These are phyloP conservation scores for Omphalotus guepiniiformis DNA, from an alignment of 768 basidiomycete species.

Conservation along the genomic window DNA sequence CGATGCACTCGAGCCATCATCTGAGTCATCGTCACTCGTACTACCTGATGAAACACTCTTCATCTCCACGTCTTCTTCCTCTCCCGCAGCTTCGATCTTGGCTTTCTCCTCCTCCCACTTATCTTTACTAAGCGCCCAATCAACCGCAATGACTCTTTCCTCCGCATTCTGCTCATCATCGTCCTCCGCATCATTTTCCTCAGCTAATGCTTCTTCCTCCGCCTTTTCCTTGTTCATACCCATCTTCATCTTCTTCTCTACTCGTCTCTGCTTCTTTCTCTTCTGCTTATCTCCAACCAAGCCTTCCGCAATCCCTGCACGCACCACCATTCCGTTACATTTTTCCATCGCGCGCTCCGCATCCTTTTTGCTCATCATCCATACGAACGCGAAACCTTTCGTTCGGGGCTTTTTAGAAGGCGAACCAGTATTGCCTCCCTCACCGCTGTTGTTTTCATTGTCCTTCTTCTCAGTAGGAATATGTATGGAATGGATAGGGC, in stretches of 20 bases:
- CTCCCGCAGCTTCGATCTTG: slow-evolving; percentile 40
- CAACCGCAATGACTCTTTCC: slow-evolving; percentile 79
- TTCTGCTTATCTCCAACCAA: slow-evolving; percentile 63
- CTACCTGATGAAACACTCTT: slow-evolving; percentile 21
- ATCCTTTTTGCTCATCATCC: slow-evolving; percentile 84
- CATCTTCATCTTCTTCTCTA: slow-evolving; percentile 45
- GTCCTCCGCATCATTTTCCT: slow-evolving; percentile 34
- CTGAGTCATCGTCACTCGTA: slow-evolving; percentile 39
- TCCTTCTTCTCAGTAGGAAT: slow-evolving; percentile 51
- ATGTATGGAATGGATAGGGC: slow-evolving; percentile 81
- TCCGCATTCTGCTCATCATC: slow-evolving; percentile 30
- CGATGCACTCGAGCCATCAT: slow-evolving; percentile 26
- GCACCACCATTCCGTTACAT: slow-evolving; percentile 71
- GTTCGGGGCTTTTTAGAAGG: slow-evolving; percentile 30
- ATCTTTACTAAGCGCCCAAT: slow-evolving; percentile 95
- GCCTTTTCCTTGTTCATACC: slow-evolving; percentile 27
- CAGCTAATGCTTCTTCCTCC: slow-evolving; percentile 33
- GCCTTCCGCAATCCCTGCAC: slow-evolving; percentile 55
- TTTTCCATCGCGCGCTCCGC: slow-evolving; percentile 78
- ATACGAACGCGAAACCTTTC: slow-evolving; percentile 92
- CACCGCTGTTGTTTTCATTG: slow-evolving; percentile 18
- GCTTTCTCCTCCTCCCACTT: slow-evolving; percentile 82
- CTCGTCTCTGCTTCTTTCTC: slow-evolving; percentile 55
- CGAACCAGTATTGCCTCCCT: slow-evolving; percentile 22
- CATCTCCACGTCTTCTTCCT: slow-evolving; percentile 34